phyloP scores from a whole-genome alignment of 768 basidiomycete species.

The Mycena sanguinolenta region DNA sequence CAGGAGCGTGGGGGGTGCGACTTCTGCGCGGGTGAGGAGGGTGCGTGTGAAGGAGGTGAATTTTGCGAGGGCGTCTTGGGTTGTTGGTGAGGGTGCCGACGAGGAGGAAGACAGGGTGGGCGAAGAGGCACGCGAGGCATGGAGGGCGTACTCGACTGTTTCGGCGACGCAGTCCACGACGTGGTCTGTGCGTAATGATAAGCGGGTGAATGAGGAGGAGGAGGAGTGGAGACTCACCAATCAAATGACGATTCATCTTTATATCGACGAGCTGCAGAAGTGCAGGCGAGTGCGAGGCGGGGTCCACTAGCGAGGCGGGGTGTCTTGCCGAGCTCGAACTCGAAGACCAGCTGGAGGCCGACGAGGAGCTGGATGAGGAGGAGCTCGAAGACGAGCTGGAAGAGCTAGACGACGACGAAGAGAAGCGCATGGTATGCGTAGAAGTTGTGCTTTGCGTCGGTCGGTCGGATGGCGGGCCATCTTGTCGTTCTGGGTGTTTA shows the following conservation, averaged over 20 bases:
- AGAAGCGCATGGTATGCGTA: neutral
- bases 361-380: too few relatives aligned
- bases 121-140: neutral
- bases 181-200: conserved; percentile 9
- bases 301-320: conserved; percentile 22
- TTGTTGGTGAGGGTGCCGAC: neutral
- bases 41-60: conserved; percentile 21
- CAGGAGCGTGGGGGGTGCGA: conserved; percentile 22
- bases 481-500: neutral
- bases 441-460: neutral
- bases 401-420: neutral
- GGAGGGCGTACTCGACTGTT: conserved; percentile 25
- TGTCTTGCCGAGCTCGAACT: neutral
- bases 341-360: neutral
- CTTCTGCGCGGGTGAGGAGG: conserved; percentile 29
- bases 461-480: neutral
- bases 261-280: conserved; percentile 26
- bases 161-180: conserved; percentile 29
- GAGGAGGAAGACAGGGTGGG: neutral
- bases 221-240: conserved; percentile 8
- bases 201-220: neutral
- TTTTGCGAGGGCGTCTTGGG: neutral
- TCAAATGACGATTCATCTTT: conserved; percentile 16
- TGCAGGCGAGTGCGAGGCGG: conserved; percentile 8
- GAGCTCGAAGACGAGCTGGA: neutral